A percentile compares a stretch with the other conserved stretches of the same genome.
Conservation (phyloP, 2,329 filamentous ascomycete genomes). For the Calycina herbarum region DNA sequence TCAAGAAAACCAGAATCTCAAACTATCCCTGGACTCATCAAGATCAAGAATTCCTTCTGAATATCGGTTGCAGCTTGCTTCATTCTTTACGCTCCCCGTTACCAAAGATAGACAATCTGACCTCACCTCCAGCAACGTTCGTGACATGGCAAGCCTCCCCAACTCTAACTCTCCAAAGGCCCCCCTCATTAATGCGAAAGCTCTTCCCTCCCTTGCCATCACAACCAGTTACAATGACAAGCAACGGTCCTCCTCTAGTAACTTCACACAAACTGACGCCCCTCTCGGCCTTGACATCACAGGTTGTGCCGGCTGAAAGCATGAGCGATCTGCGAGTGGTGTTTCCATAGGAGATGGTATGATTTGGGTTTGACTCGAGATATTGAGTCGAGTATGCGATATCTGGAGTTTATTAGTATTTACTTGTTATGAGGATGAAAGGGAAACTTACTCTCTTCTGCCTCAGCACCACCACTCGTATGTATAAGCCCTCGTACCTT, state of each 20-base stretch:
- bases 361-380: constrained; percentile 14
- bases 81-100: background rate
- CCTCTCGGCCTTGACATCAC: background rate
- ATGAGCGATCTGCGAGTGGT: constrained; percentile 21
- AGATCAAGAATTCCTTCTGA: background rate
- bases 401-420: constrained; percentile 16
- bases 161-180: constrained; percentile 25
- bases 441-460: constrained; percentile 27
- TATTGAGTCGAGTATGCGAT: constrained; percentile 29
- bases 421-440: background rate
- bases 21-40: background rate
- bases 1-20: background rate
- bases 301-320: constrained; percentile 12
- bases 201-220: background rate
- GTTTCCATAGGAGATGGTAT: constrained; percentile 18
- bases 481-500: constrained; percentile 19
- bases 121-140: constrained; percentile 1
- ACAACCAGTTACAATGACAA: constrained; percentile 18
- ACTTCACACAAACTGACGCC: constrained; percentile 23
- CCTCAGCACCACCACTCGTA: constrained; percentile 19
- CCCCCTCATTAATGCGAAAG: constrained; percentile 23
- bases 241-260: constrained; percentile 19
- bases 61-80: background rate
- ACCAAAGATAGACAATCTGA: background rate
- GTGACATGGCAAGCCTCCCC: constrained; percentile 21